phyloP scores from a whole-genome alignment of 345 rosid species.

The Dipteronia sinensis region DNA sequence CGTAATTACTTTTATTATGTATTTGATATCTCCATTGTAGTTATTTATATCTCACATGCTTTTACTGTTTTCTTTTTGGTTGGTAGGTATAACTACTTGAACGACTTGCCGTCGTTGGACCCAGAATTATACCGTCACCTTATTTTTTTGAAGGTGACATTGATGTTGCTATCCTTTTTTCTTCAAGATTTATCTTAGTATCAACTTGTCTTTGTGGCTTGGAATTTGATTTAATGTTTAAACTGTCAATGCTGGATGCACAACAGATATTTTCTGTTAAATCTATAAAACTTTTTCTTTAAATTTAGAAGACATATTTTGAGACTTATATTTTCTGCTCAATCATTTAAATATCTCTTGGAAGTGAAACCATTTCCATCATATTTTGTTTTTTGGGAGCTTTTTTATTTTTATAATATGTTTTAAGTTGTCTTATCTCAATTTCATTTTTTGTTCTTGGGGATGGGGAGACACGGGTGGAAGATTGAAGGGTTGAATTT shows the following conservation, averaged over 20 bases:
- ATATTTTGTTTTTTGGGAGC: background rate
- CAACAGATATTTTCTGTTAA: background rate
- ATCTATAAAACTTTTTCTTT: background rate
- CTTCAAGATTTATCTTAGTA: background rate
- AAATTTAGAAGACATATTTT: background rate
- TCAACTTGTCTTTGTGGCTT: background rate
- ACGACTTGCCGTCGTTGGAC: slow-evolving; percentile 96
- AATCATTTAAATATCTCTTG: background rate
- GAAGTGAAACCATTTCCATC: background rate
- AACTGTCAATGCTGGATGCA: background rate
- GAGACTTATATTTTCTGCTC: background rate
- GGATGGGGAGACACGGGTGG: background rate
- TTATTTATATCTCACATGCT: slow-evolving; percentile 10
- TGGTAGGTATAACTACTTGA: slow-evolving; percentile 83
- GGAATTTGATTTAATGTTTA: background rate
- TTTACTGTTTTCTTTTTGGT: slow-evolving; percentile 12
- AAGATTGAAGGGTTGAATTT: background rate
- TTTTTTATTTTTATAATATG: background rate
- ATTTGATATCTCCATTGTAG: background rate
- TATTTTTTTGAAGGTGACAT: slow-evolving; percentile 94
- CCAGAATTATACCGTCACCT: slow-evolving; percentile 97
- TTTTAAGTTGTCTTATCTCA: background rate
- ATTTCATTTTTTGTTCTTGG: background rate
- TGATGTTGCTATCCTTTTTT: slow-evolving; percentile 21
- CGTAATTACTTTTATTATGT: background rate